Percentiles rank a stretch among this genome's conserved stretches.
These are phyloP conservation scores for Fusarium sp. DNA, from an alignment of 2,329 filamentous ascomycete species.

Conservation along the genomic window DNA sequence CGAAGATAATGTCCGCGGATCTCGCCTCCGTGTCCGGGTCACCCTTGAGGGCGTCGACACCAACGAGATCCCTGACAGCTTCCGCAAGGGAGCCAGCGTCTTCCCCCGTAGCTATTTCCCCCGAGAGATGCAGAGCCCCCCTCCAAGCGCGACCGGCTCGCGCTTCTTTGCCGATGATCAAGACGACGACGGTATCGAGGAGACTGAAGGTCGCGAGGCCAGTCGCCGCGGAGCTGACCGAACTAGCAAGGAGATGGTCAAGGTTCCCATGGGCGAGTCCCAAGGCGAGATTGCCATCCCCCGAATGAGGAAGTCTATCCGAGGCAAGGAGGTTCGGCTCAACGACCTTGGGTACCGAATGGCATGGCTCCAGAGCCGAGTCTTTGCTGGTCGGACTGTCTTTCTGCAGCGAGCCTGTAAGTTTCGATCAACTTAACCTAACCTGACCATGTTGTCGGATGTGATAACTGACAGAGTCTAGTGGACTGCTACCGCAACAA, in stretches of 20 bases:
- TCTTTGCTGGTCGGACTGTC: constrained; percentile 86
- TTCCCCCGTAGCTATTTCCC: constrained; percentile 94
- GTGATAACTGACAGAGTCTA: constrained; percentile 52
- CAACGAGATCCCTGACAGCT: constrained; percentile 95
- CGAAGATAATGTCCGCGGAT: constrained; percentile 85
- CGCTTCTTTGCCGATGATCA: constrained; percentile 78
- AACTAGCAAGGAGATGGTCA: constrained; percentile 59
- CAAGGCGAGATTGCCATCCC: constrained; percentile 81
- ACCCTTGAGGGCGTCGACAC: constrained; percentile 94
- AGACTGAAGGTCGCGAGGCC: constrained; percentile 61
- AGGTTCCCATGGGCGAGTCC: constrained; percentile 76
- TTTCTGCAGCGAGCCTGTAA: constrained; percentile 92
- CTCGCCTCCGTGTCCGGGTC: constrained; percentile 87
- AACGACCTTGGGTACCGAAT: constrained; percentile 96
- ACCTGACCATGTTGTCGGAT: not conserved
- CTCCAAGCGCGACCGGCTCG: constrained; percentile 79
- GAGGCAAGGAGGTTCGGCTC: constrained; percentile 86
- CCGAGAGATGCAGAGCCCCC: constrained; percentile 89
- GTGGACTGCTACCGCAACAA: constrained; percentile 96
- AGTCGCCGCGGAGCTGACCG: constrained; percentile 51
- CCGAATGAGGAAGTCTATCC: constrained; percentile 74
- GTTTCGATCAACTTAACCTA: constrained; percentile 53
- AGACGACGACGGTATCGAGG: constrained; percentile 66
- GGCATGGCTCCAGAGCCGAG: constrained; percentile 95
- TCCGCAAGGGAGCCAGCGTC: constrained; percentile 89